Conservation (phyloP, 1,139 yeast genomes). For the Geotrichum candidum region DNA sequence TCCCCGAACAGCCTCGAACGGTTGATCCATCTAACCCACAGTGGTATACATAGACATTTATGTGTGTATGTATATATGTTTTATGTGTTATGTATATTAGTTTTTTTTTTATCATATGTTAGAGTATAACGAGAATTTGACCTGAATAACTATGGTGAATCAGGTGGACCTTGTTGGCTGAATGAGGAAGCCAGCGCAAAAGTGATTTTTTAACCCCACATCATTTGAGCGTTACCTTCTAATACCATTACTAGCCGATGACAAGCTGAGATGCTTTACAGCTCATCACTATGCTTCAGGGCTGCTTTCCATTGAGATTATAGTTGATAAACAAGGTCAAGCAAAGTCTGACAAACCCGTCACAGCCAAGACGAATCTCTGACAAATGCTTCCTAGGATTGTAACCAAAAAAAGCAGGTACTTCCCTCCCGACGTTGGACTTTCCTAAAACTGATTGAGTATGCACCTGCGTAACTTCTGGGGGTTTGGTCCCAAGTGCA, state of each 20-base stretch:
- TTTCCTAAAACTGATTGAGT: neutral
- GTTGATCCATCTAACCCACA: slow-evolving; percentile 9
- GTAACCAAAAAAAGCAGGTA: neutral
- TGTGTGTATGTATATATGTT: neutral
- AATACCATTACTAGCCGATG: no score
- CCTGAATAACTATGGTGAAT: no score
- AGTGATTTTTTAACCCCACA: no score
- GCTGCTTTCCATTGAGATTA: no score
- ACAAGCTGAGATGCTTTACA: no score
- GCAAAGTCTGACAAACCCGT: no score
- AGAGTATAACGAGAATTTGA: no score
- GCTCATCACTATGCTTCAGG: no score
- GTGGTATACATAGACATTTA: slow-evolving; percentile 7
- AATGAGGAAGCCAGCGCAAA: no score
- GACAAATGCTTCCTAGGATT: slow-evolving; percentile 22
- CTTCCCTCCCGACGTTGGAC: neutral
- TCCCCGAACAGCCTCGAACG: slow-evolving; percentile 6
- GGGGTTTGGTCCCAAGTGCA: neutral
- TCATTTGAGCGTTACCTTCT: no score
- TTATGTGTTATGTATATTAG: neutral
- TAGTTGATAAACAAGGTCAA: no score
- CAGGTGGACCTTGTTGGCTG: no score
- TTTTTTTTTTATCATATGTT: slow-evolving; percentile 30
- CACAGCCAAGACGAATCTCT: slow-evolving; percentile 8
- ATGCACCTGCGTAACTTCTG: neutral